Base-by-base conservation (phyloP, 768 basidiomycete genomes). In the Russula vinacea region DNA sequence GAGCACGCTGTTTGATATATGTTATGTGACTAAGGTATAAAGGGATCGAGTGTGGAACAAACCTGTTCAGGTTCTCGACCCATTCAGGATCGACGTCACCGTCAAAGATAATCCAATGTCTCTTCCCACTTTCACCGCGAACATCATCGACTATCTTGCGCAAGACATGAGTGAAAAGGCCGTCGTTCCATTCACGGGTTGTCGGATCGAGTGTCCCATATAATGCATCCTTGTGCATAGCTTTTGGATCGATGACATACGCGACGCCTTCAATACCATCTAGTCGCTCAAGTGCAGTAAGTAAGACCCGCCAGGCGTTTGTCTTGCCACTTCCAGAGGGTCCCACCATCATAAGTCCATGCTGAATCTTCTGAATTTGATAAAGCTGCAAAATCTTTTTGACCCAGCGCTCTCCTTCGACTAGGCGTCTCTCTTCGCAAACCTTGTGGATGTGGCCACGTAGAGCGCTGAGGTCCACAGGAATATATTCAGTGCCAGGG, bases 11-110 rank as follows among this genome's bases (percentile, higher is more conserved):
- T 26, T 53, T 58, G 51, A 17, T 37, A 53, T 22, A 49, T 29
- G 39, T 53, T n/a, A 45, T 26, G 67, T 57, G 47, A 40, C 49
- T 8, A 37, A 58, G 37, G 16, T 29, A 42, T 59, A 11, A 62
- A 61, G n/a, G 1, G 37, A n/a, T 42, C 14, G 5, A 13, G 53
- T 0, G 37, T 37, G 13, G 55, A 9, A 49, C 82, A 58, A 39
- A 91, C 97, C 95, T 98, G 77, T 99, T 99, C 76, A 99, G 76
- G 76, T 99, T 99, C 77, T 99, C 97, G 2, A 99, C 97, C 97
- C 97, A 98, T 76, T 99, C 97, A 0, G 96, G 97, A 80, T 99
- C 97, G 49, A 99, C 97, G 70, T 99, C 97, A 62, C 97, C 97
- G 72, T 99, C 97, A 67, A 99, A 99, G 64, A 99, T 90, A 70